Conservation (phyloP, 1,284 basidiomycete species). For the Ustilago tritici region DNA sequence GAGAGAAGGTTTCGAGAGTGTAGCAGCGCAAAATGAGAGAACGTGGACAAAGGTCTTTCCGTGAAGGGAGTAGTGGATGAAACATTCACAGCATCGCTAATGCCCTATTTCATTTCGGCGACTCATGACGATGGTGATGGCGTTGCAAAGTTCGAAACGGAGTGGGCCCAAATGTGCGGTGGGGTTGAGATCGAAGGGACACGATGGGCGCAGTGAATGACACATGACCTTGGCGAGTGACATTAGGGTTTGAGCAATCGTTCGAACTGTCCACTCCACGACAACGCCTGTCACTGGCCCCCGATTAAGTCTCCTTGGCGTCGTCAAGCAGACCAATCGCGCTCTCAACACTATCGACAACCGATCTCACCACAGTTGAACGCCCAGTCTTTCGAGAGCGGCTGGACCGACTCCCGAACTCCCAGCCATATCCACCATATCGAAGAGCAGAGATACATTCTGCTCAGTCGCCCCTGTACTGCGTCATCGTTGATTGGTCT, state of each 20-base stretch:
- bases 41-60: neutral
- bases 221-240: constrained; percentile 1
- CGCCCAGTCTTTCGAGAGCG: neutral
- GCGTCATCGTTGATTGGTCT: neutral
- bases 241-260: constrained; percentile 15
- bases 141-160: neutral
- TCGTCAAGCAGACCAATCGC: neutral
- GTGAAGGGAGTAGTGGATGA: neutral
- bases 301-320: neutral
- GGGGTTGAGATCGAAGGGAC: neutral
- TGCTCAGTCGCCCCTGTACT: neutral
- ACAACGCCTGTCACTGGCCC: constrained; percentile 4
- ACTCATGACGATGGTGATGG: constrained; percentile 5
- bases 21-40: neutral
- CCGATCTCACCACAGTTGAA: neutral
- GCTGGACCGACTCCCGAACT: neutral
- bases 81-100: neutral
- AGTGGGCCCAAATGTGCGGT: neutral
- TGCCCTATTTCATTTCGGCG: constrained; percentile 13
- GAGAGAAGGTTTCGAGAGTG: too few species aligned
- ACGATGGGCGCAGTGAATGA: neutral
- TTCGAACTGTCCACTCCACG: constrained; percentile 2
- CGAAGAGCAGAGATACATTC: neutral
- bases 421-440: neutral
- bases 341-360: neutral